Percentiles rank a stretch among this genome's conserved stretches.
These are phyloP conservation scores for Penicillium sp. DNA, from an alignment of 2,329 filamentous ascomycete genomes.

Conservation along the genomic window DNA sequence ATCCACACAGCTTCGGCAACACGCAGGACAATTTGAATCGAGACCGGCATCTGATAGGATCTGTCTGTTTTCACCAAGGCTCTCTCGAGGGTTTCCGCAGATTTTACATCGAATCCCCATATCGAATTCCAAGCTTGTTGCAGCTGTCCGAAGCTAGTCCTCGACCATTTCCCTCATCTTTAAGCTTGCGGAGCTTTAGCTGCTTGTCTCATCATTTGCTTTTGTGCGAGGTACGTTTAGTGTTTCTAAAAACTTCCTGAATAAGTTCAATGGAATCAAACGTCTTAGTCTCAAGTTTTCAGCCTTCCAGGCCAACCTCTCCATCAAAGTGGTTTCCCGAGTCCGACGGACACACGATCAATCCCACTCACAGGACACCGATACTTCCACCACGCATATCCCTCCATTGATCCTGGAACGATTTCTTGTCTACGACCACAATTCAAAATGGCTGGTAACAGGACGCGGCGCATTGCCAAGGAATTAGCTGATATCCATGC, in stretches of 20 bases:
- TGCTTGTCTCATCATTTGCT: neutral
- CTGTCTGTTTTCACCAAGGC: neutral
- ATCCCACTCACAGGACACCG: neutral
- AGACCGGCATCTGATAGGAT: neutral
- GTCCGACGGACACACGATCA: neutral
- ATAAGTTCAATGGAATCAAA: neutral
- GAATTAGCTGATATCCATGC: conserved; percentile 52
- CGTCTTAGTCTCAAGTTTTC: neutral
- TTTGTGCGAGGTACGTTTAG: neutral
- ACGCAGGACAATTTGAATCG: conserved; percentile 7
- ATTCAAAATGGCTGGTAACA: conserved; percentile 56
- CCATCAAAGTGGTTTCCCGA: neutral
- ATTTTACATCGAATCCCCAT: neutral
- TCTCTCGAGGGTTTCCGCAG: neutral
- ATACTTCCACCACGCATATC: neutral
- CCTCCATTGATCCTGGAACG: neutral
- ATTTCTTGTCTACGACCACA: neutral
- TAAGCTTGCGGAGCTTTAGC: conserved; percentile 12
- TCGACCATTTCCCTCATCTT: conserved; percentile 21
- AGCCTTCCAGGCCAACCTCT: neutral
- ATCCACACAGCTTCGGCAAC: neutral
- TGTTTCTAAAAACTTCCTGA: neutral
- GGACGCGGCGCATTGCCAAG: conserved; percentile 57
- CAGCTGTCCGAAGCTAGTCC: neutral
- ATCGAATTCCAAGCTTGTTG: neutral